Base-by-base conservation (phyloP, 768 basidiomycete genomes). In the Naganishia vaughanmartiniae region DNA sequence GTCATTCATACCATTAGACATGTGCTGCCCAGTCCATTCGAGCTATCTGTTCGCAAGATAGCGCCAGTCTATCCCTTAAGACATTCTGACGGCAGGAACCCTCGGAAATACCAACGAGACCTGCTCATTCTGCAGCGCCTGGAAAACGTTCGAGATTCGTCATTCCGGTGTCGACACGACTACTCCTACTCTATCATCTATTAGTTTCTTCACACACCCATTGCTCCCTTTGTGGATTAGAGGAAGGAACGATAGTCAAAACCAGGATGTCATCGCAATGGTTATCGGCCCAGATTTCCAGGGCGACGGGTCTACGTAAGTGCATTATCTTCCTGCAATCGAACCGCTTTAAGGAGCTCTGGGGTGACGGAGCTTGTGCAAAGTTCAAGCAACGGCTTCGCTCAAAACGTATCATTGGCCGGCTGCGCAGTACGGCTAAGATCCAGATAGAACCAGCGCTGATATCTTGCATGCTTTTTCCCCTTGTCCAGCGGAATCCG, bases 401-500 rank as follows among this genome's bases (percentile, higher is more conserved):
- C 36, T 12, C 12, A 36, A 12, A 36, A 36, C 6, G 36, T 36
- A 6, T 12, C 5, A 5, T 6, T 12, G 36, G 12, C 36, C 36
- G 36, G 36, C 12, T 36, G 36, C 12, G 36, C 5, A 6, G 6
- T 36, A 12, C 36, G 12, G 5, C 5, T 36, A 36, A 36, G 5
- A 36, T 36, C 36, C 5, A 36, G 12, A 12, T 5, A 5, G 17
- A 15, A 19, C 46, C 17, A 21, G 46, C 19, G 36, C 45, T 54
- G 65, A 66, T 31, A 56, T 21, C 24, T n/a, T 51, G 14, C 5
- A 1, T 7, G 4, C 26, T 48, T 33, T 48, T 26, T 5, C 10
- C 31, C 31, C 46, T 31, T 6, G n/a, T 7, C 34, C 54, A 80
- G 79, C 77, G 54, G 73, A 77, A 17, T 74, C 76, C 28, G 73